These are phyloP conservation scores for Paraphaeosphaeria sporulosa DNA, from an alignment of 2,329 filamentous ascomycete genomes.

Conservation along the genomic window DNA sequence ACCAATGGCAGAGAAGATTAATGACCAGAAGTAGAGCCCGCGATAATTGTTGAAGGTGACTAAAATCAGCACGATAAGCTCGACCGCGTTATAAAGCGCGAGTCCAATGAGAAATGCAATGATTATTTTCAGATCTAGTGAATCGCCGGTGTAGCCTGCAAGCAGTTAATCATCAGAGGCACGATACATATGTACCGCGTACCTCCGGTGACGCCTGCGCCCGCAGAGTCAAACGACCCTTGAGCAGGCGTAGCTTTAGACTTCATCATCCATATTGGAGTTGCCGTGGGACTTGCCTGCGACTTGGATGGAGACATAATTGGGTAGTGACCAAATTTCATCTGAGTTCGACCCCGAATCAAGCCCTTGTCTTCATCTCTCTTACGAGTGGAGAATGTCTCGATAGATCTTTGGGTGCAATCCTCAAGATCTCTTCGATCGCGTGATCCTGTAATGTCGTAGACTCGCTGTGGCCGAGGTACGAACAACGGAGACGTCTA, in stretches of 20 bases:
- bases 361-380: background rate
- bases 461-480: background rate
- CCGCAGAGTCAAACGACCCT: constrained; percentile 35
- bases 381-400: background rate
- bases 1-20: constrained; percentile 53
- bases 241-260: constrained; percentile 35
- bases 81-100: constrained; percentile 52
- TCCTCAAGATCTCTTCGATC: background rate
- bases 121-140: constrained; percentile 38
- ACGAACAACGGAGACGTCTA: background rate
- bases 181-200: background rate
- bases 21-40: constrained; percentile 60
- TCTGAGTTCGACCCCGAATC: constrained; percentile 6
- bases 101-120: constrained; percentile 48
- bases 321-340: constrained; percentile 13
- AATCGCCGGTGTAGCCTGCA: constrained; percentile 42
- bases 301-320: constrained; percentile 26
- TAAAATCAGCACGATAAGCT: constrained; percentile 57
- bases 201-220: constrained; percentile 45
- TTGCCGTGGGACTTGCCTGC: constrained; percentile 18
- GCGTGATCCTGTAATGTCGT: background rate
- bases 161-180: background rate
- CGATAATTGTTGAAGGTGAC: constrained; percentile 57
- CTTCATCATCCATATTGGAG: constrained; percentile 21
- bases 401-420: too few species aligned